Evolutionary conservation across 768 basidiomycete genomes (phyloP).

Genomic region (Sistotremastrum niveocremeum): DNA sequence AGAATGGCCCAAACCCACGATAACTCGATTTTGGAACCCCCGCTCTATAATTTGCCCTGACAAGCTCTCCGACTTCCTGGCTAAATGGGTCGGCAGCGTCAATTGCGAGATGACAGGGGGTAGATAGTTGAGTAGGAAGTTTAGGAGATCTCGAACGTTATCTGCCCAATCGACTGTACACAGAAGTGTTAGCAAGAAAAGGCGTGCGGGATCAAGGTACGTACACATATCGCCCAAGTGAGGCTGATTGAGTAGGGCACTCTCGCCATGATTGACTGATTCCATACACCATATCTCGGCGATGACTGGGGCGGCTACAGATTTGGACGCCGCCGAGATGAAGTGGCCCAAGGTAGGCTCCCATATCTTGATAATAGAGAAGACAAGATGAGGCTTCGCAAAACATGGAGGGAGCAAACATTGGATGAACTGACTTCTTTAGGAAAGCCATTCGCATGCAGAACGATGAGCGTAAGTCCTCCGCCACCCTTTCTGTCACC

Average conservation of each 20-base stretch:
- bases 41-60: conserved; percentile 25
- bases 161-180: conserved; percentile 63
- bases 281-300: conserved; percentile 79
- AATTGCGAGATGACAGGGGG: conserved; percentile 26
- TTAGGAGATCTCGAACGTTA: conserved; percentile 61
- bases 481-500: conserved; percentile 11
- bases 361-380: conserved; percentile 46
- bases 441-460: conserved; percentile 79
- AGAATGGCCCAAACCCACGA: conserved; percentile 72
- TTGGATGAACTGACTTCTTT: conserved; percentile 50
- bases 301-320: conserved; percentile 20
- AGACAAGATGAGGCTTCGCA: neutral
- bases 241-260: conserved; percentile 54
- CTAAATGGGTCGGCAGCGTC: conserved; percentile 38
- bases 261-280: conserved; percentile 73
- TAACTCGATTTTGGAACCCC: conserved; percentile 39
- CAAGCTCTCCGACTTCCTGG: conserved; percentile 31
- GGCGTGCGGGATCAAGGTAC: conserved; percentile 12
- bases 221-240: conserved; percentile 46
- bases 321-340: conserved; percentile 27
- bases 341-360: conserved; percentile 51
- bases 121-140: conserved; percentile 58
- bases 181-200: neutral
- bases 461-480: conserved; percentile 59
- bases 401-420: neutral